These are phyloP conservation scores for Colletotrichum truncatum DNA, from an alignment of 2,329 filamentous ascomycete genomes.

Conservation along the genomic window DNA sequence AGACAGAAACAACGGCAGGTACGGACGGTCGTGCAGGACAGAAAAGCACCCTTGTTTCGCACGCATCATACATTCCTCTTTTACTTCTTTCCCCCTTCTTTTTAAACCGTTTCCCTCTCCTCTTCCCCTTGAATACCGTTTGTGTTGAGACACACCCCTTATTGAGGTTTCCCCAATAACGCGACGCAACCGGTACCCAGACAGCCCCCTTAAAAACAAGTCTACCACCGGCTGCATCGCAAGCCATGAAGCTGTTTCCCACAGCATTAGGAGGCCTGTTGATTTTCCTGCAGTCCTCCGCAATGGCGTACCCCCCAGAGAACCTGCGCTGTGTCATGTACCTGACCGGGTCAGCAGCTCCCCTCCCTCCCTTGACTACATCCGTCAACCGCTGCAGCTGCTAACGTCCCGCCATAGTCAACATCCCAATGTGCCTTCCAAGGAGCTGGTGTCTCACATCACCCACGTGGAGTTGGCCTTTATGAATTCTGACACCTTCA, in stretches of 20 bases:
- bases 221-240: background rate
- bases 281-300: slow-evolving; percentile 3
- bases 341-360: slow-evolving; percentile 54
- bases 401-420: slow-evolving; percentile 46
- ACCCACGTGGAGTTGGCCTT: slow-evolving; percentile 69
- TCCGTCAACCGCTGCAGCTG: background rate
- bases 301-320: slow-evolving; percentile 9
- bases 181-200: background rate
- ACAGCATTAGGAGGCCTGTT: background rate
- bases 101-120: background rate
- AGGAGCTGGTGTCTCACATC: slow-evolving; percentile 50
- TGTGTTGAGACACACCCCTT: background rate
- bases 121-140: background rate
- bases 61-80: background rate
- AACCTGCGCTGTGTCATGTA: slow-evolving; percentile 54
- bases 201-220: background rate
- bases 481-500: slow-evolving; percentile 63
- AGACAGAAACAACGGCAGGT: background rate
- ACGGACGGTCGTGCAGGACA: background rate
- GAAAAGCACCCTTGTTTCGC: background rate
- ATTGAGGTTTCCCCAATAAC: background rate
- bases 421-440: slow-evolving; percentile 52
- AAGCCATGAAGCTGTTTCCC: slow-evolving; percentile 15
- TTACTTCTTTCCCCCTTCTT: background rate
- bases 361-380: background rate